A percentile compares a stretch with the other conserved stretches of the same genome.
phyloP scores from a whole-genome alignment of 192 early-diverging fungal genomes.

The Jimgerdemannia flammicorona region DNA sequence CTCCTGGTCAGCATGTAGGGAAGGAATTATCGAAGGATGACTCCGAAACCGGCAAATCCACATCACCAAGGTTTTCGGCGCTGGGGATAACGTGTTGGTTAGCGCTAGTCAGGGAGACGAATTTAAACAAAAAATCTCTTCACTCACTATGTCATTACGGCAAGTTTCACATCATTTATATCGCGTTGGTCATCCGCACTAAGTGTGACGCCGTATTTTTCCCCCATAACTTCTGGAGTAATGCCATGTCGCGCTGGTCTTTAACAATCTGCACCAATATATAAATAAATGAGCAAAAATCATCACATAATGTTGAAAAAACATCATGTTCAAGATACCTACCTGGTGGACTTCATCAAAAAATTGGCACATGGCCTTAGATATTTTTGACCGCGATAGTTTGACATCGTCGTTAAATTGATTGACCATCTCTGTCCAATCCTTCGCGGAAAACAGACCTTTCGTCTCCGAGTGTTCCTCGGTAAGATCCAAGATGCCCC shows the following conservation, averaged over 20 bases:
- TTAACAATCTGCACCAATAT: slow-evolving; percentile 12
- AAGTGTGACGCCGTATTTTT: slow-evolving; percentile 8
- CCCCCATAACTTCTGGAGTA: slow-evolving; percentile 16
- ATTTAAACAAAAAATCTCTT: slow-evolving; percentile 9
- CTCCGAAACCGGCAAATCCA: slow-evolving; percentile 17
- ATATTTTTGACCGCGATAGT: slow-evolving; percentile 13
- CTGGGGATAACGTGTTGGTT: background rate
- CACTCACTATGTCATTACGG: slow-evolving; percentile 19
- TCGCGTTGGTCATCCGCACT: slow-evolving; percentile 14
- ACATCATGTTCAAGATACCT: slow-evolving; percentile 12
- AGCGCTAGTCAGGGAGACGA: slow-evolving; percentile 5
- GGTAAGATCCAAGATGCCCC: slow-evolving; percentile 23
- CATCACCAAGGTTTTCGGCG: slow-evolving; percentile 13
- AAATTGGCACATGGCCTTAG: slow-evolving; percentile 15
- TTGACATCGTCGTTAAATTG: slow-evolving; percentile 19
- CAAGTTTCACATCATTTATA: slow-evolving; percentile 12
- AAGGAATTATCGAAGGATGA: slow-evolving; percentile 17
- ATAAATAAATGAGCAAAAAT: slow-evolving; percentile 14
- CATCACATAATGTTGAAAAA: slow-evolving; percentile 11
- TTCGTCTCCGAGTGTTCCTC: slow-evolving; percentile 11
- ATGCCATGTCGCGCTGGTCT: slow-evolving; percentile 15
- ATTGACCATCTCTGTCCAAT: slow-evolving; percentile 16
- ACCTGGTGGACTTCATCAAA: slow-evolving; percentile 24
- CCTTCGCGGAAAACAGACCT: slow-evolving; percentile 16
- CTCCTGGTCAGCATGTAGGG: slow-evolving; percentile 13